Percentiles rank a stretch among this genome's conserved stretches.
phyloP scores from a whole-genome alignment of 1,284 basidiomycete species.

The Peniophora sp. region DNA sequence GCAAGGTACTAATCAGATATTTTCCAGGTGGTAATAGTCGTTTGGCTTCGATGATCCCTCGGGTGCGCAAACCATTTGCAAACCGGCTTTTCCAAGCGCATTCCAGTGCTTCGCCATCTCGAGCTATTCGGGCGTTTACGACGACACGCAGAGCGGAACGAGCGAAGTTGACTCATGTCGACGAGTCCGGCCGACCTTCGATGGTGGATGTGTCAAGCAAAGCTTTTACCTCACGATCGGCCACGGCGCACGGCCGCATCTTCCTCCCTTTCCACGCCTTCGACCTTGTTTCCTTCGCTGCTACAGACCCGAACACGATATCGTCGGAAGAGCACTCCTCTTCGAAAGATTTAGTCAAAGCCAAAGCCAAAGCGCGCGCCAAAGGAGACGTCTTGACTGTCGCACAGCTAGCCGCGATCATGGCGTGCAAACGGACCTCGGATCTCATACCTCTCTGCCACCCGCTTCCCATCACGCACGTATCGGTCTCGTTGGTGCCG shows the following conservation, averaged over 20 bases:
- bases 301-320: constrained; percentile 3
- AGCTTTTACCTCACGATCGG: constrained; percentile 53
- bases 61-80: too few relatives aligned
- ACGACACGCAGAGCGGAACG: too few relatives aligned
- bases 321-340: too few relatives aligned
- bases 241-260: constrained; percentile 76
- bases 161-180: constrained; percentile 57
- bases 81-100: too few relatives aligned
- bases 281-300: constrained; percentile 43
- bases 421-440: constrained; percentile 78
- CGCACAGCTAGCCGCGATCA: constrained; percentile 80
- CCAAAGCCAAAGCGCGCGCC: constrained; percentile 39
- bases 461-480: constrained; percentile 62
- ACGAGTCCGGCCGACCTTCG: constrained; percentile 54
- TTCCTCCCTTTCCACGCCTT: constrained; percentile 60
- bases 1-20: too few relatives aligned
- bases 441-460: constrained; percentile 84
- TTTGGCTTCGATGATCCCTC: constrained; percentile 1
- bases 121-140: too few relatives aligned
- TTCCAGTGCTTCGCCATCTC: too few relatives aligned
- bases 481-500: constrained; percentile 54
- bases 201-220: constrained; percentile 82
- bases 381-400: constrained; percentile 78
- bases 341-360: constrained; percentile 20
- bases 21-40: neutral